These are phyloP conservation scores for Paraleonurus japonicus DNA, from an alignment of 257 asterid species.

Conservation along the genomic window DNA sequence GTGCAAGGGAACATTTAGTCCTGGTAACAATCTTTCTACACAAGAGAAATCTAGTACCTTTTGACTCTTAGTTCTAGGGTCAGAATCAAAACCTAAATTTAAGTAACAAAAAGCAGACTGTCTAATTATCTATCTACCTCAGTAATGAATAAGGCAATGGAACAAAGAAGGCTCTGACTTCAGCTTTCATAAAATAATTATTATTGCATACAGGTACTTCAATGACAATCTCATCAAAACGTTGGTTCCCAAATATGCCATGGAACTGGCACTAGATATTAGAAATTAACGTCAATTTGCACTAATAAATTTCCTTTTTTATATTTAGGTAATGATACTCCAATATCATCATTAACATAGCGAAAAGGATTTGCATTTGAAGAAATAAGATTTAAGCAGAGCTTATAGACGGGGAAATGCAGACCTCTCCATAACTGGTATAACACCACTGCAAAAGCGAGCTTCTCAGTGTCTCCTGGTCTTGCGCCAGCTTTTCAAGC, in stretches of 20 bases:
- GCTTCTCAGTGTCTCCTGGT: conserved; percentile 72
- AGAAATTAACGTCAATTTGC: not conserved
- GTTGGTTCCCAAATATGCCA: not conserved
- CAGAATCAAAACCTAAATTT: not conserved
- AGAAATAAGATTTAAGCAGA: conserved; percentile 21
- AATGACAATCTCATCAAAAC: conserved; percentile 11
- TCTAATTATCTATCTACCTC: too few relatives aligned
- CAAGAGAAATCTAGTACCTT: not conserved
- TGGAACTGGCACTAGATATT: not conserved
- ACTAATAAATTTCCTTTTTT: not conserved
- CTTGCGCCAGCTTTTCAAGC: conserved; percentile 68
- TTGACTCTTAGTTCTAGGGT: not conserved
- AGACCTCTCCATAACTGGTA: conserved; percentile 88
- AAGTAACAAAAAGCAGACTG: not conserved
- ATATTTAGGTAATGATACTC: conserved; percentile 1
- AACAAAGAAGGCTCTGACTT: not conserved
- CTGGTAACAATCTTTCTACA: not conserved
- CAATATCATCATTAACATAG: conserved; percentile 10
- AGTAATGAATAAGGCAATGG: too few relatives aligned
- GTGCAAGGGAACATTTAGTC: not conserved
- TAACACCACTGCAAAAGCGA: conserved; percentile 80
- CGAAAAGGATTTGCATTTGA: not conserved
- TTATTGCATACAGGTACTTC: not conserved
- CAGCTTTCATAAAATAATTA: not conserved
- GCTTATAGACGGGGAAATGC: conserved; percentile 23